These are phyloP conservation scores for Eucalyptus polyanthemos DNA, from an alignment of 345 rosid genomes.

Conservation along the genomic window DNA sequence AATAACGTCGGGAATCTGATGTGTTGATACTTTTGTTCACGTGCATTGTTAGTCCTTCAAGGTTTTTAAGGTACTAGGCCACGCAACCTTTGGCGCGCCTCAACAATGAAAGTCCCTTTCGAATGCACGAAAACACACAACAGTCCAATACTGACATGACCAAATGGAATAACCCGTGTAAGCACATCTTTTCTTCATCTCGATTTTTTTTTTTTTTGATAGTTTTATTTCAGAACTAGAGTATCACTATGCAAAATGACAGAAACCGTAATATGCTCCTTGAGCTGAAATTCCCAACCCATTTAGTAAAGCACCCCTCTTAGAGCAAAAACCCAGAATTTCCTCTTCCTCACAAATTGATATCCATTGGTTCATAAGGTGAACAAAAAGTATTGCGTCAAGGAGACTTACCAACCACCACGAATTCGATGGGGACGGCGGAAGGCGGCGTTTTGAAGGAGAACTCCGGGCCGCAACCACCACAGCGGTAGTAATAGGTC, in stretches of 20 bases:
- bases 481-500: conserved; percentile 59
- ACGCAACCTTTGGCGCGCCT: neutral
- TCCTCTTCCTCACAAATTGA: neutral
- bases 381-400: neutral
- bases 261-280: neutral
- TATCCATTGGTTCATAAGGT: neutral
- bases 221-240: neutral
- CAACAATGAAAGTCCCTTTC: neutral
- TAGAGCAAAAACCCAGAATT: neutral
- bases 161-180: neutral
- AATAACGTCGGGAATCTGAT: neutral
- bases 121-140: neutral
- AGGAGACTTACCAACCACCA: conserved; percentile 41
- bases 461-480: conserved; percentile 57
- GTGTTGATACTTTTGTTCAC: neutral
- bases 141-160: neutral
- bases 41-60: neutral
- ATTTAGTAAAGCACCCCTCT: neutral
- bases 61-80: neutral
- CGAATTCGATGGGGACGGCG: conserved; percentile 58
- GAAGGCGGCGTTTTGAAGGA: conserved; percentile 77
- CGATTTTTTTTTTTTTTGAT: neutral
- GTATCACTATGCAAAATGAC: neutral
- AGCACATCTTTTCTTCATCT: neutral
- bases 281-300: neutral